phyloP scores from a whole-genome alignment of 2,329 filamentous ascomycete species.

The Diaporthe velutina region DNA sequence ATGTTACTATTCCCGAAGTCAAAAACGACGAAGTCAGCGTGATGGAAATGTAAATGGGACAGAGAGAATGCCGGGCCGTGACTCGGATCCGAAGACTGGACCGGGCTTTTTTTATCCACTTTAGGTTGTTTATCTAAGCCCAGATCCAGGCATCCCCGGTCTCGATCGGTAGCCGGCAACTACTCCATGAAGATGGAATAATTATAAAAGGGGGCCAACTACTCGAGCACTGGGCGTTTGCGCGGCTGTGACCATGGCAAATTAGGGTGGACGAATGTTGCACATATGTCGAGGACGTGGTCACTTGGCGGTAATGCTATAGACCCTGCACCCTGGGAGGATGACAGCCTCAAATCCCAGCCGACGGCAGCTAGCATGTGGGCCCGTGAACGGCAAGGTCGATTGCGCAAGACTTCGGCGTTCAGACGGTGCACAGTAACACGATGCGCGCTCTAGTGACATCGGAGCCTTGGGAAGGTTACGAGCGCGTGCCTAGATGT shows the following conservation, averaged over 20 bases:
- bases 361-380: constrained; percentile 12
- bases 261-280: not conserved
- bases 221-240: not conserved
- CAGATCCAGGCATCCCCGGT: constrained; percentile 19
- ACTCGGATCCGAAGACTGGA: constrained; percentile 25
- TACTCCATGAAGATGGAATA: constrained; percentile 7
- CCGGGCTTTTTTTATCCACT: constrained; percentile 1
- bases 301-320: not conserved
- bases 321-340: constrained; percentile 14
- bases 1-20: not conserved
- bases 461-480: not conserved
- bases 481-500: not conserved
- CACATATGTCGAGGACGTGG: constrained; percentile 7
- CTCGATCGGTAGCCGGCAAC: constrained; percentile 32
- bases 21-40: too few relatives aligned
- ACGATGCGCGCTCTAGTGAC: not conserved
- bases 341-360: constrained; percentile 1
- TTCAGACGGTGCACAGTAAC: constrained; percentile 24
- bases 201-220: not conserved
- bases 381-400: constrained; percentile 26
- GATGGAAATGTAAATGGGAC: not conserved
- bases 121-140: constrained; percentile 19
- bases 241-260: not conserved
- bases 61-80: not conserved
- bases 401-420: not conserved